Evolutionary conservation across 116 monocot species (phyloP).

Genomic region (Cymodocea nodosa): DNA sequence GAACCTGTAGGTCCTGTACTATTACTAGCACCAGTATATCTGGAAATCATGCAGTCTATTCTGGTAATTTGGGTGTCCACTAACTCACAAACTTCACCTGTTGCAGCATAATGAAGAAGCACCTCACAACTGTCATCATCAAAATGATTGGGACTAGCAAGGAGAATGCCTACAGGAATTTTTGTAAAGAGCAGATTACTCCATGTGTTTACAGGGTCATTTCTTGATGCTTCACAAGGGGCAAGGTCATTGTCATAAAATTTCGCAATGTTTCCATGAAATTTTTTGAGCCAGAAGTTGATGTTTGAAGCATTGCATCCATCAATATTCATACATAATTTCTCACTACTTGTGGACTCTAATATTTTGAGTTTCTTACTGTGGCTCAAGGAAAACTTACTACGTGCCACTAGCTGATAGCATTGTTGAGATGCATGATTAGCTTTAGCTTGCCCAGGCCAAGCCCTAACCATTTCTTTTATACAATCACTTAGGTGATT

Average conservation of each 20-base stretch:
- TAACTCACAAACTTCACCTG: constrained; percentile 27
- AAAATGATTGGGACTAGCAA: constrained; percentile 15
- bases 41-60: background rate
- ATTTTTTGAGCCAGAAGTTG: constrained; percentile 44
- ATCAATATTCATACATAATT: constrained; percentile 4
- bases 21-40: background rate
- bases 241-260: constrained; percentile 8
- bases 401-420: background rate
- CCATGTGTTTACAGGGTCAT: background rate
- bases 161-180: constrained; percentile 58
- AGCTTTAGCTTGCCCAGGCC: constrained; percentile 10
- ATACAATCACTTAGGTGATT: constrained; percentile 19
- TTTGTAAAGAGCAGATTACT: constrained; percentile 21
- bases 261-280: constrained; percentile 17
- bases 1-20: background rate
- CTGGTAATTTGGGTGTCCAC: constrained; percentile 15
- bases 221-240: constrained; percentile 2
- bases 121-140: constrained; percentile 32
- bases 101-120: constrained; percentile 58
- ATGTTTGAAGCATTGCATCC: constrained; percentile 1
- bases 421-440: constrained; percentile 4
- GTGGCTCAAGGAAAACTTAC: constrained; percentile 9
- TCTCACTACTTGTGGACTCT: constrained; percentile 13
- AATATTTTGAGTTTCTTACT: constrained; percentile 38
- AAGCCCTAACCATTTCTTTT: constrained; percentile 27